Conservation (phyloP, 2,329 filamentous ascomycete genomes). For the Domatiomyces globalis region DNA sequence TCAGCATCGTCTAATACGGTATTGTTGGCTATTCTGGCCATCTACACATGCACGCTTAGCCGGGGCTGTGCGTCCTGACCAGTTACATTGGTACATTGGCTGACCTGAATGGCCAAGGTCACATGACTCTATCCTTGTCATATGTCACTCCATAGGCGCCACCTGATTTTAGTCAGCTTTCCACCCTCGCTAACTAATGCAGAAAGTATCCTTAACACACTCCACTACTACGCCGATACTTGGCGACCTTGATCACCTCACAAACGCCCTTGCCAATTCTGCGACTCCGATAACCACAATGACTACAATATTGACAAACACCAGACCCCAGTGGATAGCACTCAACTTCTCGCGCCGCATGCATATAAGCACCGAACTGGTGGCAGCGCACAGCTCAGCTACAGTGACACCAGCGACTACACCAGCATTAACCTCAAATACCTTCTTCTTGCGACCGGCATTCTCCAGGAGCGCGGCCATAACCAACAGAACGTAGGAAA, state of each 20-base stretch:
- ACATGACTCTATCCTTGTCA: too few species aligned
- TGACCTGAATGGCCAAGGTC: too few species aligned
- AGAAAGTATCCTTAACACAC: too few species aligned
- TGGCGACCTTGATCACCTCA: neutral
- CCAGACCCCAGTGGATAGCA: slow-evolving; percentile 10
- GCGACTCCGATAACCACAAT: slow-evolving; percentile 7
- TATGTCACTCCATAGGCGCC: too few species aligned
- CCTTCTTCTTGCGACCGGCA: slow-evolving; percentile 53
- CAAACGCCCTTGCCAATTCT: slow-evolving; percentile 7
- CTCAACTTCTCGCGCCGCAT: slow-evolving; percentile 10
- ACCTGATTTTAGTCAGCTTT: too few species aligned
- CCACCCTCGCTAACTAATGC: too few species aligned
- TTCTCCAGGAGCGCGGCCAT: slow-evolving; percentile 52
- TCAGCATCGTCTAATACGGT: too few species aligned
- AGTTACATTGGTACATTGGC: too few species aligned
- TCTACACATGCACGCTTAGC: too few species aligned
- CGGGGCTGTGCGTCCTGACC: too few species aligned
- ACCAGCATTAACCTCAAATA: slow-evolving; percentile 58
- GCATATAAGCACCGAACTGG: slow-evolving; percentile 9
- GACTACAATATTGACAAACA: slow-evolving; percentile 3
- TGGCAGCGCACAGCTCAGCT: slow-evolving; percentile 26
- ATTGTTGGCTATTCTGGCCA: too few species aligned
- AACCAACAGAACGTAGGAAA: slow-evolving; percentile 48
- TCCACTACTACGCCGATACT: too few species aligned
- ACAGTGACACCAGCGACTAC: slow-evolving; percentile 55